These are phyloP conservation scores for Globisporangium splendens DNA, from an alignment of 352 stramenopile genomes.

Conservation along the genomic window DNA sequence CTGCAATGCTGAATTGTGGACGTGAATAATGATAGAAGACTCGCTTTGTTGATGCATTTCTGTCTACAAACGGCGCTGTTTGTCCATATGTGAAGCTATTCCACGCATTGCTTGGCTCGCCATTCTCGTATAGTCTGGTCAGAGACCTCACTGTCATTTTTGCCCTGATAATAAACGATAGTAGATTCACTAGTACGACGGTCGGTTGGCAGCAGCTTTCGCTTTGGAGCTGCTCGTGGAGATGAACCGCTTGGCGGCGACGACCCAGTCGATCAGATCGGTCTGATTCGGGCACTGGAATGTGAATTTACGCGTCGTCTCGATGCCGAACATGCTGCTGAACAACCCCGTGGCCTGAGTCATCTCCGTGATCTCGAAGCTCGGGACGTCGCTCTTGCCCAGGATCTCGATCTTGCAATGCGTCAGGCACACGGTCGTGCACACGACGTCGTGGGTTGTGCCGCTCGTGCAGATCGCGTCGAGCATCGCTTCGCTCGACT, in stretches of 20 bases:
- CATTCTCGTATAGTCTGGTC: too few species aligned
- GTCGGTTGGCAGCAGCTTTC: constrained; percentile 11
- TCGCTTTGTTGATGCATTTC: too few species aligned
- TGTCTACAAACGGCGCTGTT: too few species aligned
- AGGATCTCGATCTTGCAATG: constrained; percentile 79
- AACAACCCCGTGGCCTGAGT: constrained; percentile 52
- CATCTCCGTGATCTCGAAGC: constrained; percentile 71
- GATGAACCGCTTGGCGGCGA: constrained; percentile 71
- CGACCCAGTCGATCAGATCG: constrained; percentile 81
- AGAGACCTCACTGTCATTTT: too few species aligned
- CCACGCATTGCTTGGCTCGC: too few species aligned
- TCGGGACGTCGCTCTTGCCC: constrained; percentile 55
- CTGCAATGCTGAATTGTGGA: too few species aligned
- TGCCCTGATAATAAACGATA: neutral
- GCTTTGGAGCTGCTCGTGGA: constrained; percentile 36
- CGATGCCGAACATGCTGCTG: constrained; percentile 61
- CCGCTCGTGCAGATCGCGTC: constrained; percentile 49
- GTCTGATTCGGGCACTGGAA: constrained; percentile 80
- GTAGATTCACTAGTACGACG: neutral
- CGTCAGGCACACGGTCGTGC: constrained; percentile 48
- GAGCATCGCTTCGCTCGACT: constrained; percentile 63
- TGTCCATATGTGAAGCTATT: too few species aligned
- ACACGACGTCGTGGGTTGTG: constrained; percentile 40
- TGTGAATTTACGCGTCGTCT: constrained; percentile 59
- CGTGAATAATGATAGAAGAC: too few species aligned